Evolutionary conservation across 2,329 filamentous ascomycete genomes (phyloP).

Genomic region (Epichloe uncinata): DNA sequence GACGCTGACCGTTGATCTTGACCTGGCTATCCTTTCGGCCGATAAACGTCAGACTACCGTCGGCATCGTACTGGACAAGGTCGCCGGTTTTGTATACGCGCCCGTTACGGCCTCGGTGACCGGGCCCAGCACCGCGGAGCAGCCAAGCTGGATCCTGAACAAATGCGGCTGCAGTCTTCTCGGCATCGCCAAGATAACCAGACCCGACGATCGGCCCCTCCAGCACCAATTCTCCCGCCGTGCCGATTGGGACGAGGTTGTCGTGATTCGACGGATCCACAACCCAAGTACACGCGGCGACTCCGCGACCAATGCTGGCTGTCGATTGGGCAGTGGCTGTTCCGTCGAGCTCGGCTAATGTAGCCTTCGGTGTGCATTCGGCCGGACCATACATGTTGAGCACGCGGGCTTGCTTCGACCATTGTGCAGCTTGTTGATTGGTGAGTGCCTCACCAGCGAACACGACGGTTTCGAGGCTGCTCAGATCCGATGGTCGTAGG

Average conservation of each 20-base stretch:
- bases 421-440: background rate
- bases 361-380: conserved; percentile 5
- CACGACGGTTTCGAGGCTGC: background rate
- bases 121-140: background rate
- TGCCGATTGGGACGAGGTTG: conserved; percentile 11
- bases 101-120: conserved; percentile 12
- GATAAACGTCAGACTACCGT: conserved; percentile 26
- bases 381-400: conserved; percentile 9
- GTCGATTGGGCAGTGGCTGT: background rate
- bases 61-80: conserved; percentile 12
- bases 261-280: conserved; percentile 11
- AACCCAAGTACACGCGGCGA: conserved; percentile 12
- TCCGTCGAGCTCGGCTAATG: background rate
- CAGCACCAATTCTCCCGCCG: conserved; percentile 15
- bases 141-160: conserved; percentile 16
- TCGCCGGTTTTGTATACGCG: conserved; percentile 14
- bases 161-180: conserved; percentile 9
- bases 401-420: conserved; percentile 10
- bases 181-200: conserved; percentile 12
- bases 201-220: conserved; percentile 13
- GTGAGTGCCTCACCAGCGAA: conserved; percentile 3
- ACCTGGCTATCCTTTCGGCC: conserved; percentile 41
- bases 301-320: conserved; percentile 5
- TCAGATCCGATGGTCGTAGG: background rate
- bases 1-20: conserved; percentile 34